Evolutionary conservation across 176 grass and related monocot genomes (phyloP).

Genomic region (Triticum timopheevii): DNA sequence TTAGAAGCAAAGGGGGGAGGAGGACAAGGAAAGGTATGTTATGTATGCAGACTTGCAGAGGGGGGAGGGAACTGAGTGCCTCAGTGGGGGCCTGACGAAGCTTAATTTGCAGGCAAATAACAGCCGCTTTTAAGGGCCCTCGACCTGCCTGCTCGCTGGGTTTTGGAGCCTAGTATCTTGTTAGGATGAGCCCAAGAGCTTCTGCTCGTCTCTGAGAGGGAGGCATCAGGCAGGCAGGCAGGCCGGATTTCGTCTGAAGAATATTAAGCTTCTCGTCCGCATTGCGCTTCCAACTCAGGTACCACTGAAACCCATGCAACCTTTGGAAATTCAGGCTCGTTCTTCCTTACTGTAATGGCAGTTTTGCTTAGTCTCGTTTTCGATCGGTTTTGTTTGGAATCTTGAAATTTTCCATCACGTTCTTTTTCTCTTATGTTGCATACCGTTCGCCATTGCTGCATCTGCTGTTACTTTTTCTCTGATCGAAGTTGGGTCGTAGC

Average conservation of each 20-base stretch:
- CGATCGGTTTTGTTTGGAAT: constrained; percentile 22
- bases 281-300: constrained; percentile 31
- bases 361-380: background rate
- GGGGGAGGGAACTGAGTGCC: constrained; percentile 14
- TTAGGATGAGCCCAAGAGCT: background rate
- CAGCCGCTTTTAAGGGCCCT: constrained; percentile 44
- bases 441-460: constrained; percentile 8
- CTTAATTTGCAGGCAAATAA: constrained; percentile 62
- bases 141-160: constrained; percentile 41
- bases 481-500: background rate
- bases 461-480: background rate
- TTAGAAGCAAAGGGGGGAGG: constrained; percentile 55
- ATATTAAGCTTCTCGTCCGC: constrained; percentile 20
- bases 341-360: constrained; percentile 9
- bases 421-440: background rate
- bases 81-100: constrained; percentile 28
- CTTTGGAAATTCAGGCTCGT: constrained; percentile 29
- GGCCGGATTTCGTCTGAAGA: background rate
- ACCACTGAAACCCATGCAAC: constrained; percentile 29
- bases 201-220: background rate
- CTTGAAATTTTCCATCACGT: background rate
- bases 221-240: background rate
- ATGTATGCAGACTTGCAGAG: background rate
- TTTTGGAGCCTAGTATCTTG: constrained; percentile 35
- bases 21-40: constrained; percentile 24